These are phyloP conservation scores for Medicago lupulina DNA, from an alignment of 306 rosid genomes.

Conservation along the genomic window DNA sequence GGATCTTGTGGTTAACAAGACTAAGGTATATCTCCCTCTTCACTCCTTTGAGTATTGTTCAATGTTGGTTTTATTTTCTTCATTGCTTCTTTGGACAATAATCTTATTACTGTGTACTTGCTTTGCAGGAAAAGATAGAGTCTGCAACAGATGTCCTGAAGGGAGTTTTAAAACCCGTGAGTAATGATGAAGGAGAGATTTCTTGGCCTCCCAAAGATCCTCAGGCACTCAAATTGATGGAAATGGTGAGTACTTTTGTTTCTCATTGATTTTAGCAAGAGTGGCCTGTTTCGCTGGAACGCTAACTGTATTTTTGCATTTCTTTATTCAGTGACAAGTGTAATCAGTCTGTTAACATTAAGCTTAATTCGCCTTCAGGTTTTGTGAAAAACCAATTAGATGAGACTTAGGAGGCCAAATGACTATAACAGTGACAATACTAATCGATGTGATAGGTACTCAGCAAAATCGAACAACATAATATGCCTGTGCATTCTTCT, in stretches of 20 bases:
- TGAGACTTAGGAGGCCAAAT: slow-evolving; percentile 30
- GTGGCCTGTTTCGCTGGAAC: slow-evolving; percentile 11
- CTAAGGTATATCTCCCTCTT: slow-evolving; percentile 62
- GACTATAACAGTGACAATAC: slow-evolving; percentile 26
- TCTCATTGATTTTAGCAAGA: slow-evolving; percentile 31
- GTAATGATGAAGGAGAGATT: slow-evolving; percentile 79
- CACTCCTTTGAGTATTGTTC: not conserved
- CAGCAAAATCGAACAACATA: not conserved
- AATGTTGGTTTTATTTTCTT: slow-evolving; percentile 27
- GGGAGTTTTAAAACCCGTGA: slow-evolving; percentile 77
- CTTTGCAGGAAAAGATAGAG: slow-evolving; percentile 82
- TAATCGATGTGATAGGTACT: slow-evolving; percentile 15
- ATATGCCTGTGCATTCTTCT: slow-evolving; percentile 14
- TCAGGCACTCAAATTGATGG: slow-evolving; percentile 69
- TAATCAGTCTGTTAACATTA: not conserved
- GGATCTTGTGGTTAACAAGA: slow-evolving; percentile 79
- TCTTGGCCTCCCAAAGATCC: slow-evolving; percentile 92
- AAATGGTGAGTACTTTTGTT: slow-evolving; percentile 54
- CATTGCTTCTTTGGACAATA: slow-evolving; percentile 28
- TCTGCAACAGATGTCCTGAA: slow-evolving; percentile 88
- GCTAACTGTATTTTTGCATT: slow-evolving; percentile 1
- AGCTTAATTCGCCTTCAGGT: slow-evolving; percentile 29
- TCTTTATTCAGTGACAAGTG: not conserved
- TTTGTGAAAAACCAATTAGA: slow-evolving; percentile 30
- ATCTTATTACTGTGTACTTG: slow-evolving; percentile 24